Percentiles rank a stretch among this genome's conserved stretches.
Conservation (phyloP, 2,329 filamentous ascomycete genomes). For the Botrytis fragariae region DNA sequence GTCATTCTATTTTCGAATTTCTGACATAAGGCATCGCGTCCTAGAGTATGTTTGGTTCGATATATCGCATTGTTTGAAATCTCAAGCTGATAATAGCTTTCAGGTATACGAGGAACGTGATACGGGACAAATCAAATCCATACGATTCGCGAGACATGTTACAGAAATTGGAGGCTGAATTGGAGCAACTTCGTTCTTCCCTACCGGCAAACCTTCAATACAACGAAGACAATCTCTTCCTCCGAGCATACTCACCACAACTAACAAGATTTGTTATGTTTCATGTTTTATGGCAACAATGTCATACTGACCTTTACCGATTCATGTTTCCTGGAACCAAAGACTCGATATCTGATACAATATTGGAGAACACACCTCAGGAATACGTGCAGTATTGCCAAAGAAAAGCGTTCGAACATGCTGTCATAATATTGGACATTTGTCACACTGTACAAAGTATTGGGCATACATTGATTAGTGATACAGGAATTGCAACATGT, state of each 20-base stretch:
- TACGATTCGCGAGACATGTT: conserved; percentile 9
- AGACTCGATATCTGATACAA: conserved; percentile 13
- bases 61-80: no score
- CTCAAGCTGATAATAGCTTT: neutral
- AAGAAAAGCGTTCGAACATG: conserved; percentile 17
- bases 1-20: conserved; percentile 20
- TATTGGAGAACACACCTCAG: neutral
- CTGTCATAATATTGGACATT: conserved; percentile 10
- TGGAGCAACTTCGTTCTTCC: conserved; percentile 7
- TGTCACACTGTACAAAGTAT: conserved; percentile 18
- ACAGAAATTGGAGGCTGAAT: conserved; percentile 16
- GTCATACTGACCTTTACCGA: conserved; percentile 15
- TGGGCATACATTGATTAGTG: conserved; percentile 17
- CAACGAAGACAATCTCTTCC: conserved; percentile 20
- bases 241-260: conserved; percentile 19
- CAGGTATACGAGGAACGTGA: conserved; percentile 15
- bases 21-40: conserved; percentile 19
- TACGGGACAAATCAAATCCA: conserved; percentile 18
- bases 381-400: conserved; percentile 16
- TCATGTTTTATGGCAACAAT: conserved; percentile 19
- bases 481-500: conserved; percentile 14
- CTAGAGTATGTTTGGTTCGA: conserved; percentile 12
- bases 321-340: conserved; percentile 19
- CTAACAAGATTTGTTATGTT: conserved; percentile 19
- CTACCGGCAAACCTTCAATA: conserved; percentile 19